A percentile compares a stretch with the other conserved stretches of the same genome.
These are phyloP conservation scores for Elongisporangium prolatum DNA, from an alignment of 352 stramenopile genomes.

Conservation along the genomic window DNA sequence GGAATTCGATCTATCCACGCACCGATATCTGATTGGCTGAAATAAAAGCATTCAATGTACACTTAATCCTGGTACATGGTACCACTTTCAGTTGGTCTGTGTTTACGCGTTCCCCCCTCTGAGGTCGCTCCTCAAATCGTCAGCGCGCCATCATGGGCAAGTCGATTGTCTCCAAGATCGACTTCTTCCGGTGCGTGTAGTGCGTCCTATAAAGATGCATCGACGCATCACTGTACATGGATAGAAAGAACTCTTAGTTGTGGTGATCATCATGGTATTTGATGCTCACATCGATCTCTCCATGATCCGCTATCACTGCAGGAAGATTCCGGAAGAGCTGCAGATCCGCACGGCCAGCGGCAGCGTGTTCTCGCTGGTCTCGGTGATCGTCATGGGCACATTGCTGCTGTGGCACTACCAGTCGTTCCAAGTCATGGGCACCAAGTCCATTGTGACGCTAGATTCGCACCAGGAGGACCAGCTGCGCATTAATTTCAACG, in stretches of 20 bases:
- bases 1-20: conserved; percentile 1
- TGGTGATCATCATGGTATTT: background rate
- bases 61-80: background rate
- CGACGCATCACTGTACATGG: background rate
- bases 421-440: conserved; percentile 37
- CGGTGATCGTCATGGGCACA: conserved; percentile 45
- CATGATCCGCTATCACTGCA: conserved; percentile 14
- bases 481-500: conserved; percentile 84
- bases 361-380: conserved; percentile 65
- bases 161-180: conserved; percentile 28
- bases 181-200: conserved; percentile 61
- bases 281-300: conserved; percentile 6
- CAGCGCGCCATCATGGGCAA: conserved; percentile 1
- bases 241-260: conserved; percentile 1
- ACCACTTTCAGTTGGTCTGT: background rate
- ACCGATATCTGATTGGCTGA: conserved; percentile 1
- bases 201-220: background rate
- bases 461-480: conserved; percentile 79
- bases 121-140: conserved; percentile 1
- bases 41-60: background rate
- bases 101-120: background rate
- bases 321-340: conserved; percentile 75
- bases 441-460: conserved; percentile 55
- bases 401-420: conserved; percentile 57
- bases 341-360: conserved; percentile 53